Evolutionary conservation across 805 yeast genomes (phyloP), one percentile per base, ranked within the genome.

Genomic region (Tetrapisispora namnaoensis): DNA sequence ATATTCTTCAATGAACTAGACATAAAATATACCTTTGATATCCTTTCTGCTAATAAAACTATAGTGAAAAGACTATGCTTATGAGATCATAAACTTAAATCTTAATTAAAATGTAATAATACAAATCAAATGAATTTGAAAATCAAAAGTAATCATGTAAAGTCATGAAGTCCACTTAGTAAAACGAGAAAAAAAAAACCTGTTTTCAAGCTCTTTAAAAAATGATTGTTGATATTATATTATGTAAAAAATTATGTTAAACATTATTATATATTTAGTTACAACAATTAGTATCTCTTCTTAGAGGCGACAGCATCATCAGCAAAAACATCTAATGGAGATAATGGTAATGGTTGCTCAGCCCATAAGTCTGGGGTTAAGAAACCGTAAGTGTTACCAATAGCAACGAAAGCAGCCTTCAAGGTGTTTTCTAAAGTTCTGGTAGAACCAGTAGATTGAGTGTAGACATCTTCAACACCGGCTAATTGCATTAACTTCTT

Each of bases 311-410:
- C 71, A 69, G 86, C 85, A 73, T 83, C 89, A 67, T 84, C 91
- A 69, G 91, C 82, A 82, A 83, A 90, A 70, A 84, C 81, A 70
- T 93, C 99, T 75, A 93, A 80, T 73, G 99, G 99, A 71, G 95
- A 86, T 64, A 86, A 78, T 70, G 81, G 80, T 71, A 90, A 81
- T 59, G 86, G 80, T 69, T 82, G 80, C 67, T 82, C 86, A 67
- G 78, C 77, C 99, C 99, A 93, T 77, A 93, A 82, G 95, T 90
- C 86, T 72, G 99, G 99, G 75, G 99, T 93, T 79, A 93, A 85
- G 98, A 90, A 93, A 79, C 95, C 96, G 88, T 93, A 93, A 66
- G 99, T 88, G 95, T 90, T 91, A 80, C 97, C 96, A 70, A 93
- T 85, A 70, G 99, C 99, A 76, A 84, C 90, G 82, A 93, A 93